A percentile compares a stretch with the other conserved stretches of the same genome.
Conservation (phyloP, 1,284 basidiomycete genomes). For the Malassezia psittaci region DNA sequence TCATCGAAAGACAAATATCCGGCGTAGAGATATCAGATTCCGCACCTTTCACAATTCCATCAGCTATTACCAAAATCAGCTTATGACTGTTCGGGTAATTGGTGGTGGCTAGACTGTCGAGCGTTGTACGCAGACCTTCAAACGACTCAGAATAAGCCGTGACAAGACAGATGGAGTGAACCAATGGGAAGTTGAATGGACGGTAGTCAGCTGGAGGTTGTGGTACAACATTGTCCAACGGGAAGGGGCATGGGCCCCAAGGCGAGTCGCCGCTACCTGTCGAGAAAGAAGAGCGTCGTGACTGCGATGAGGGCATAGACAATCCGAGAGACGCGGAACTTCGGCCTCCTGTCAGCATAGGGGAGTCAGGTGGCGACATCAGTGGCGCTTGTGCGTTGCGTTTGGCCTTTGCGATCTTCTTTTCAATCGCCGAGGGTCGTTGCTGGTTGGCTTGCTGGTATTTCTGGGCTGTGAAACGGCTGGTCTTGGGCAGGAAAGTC, state of each 20-base stretch:
- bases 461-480: slow-evolving; percentile 50
- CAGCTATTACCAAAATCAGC: slow-evolving; percentile 85
- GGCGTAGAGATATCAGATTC: slow-evolving; percentile 53
- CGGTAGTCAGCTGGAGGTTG: slow-evolving; percentile 84
- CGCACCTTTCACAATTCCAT: slow-evolving; percentile 90
- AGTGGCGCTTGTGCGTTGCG: slow-evolving; percentile 23
- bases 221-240: slow-evolving; percentile 74
- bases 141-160: slow-evolving; percentile 97
- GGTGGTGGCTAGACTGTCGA: slow-evolving; percentile 94
- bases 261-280: slow-evolving; percentile 25
- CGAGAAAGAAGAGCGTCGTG: slow-evolving; percentile 37
- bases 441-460: slow-evolving; percentile 24
- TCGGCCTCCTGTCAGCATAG: slow-evolving; percentile 62
- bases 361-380: slow-evolving; percentile 64
- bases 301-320: slow-evolving; percentile 20
- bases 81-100: slow-evolving; percentile 99
- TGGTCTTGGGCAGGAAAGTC: slow-evolving; percentile 61
- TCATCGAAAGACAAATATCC: slow-evolving; percentile 90
- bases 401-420: slow-evolving; percentile 14
- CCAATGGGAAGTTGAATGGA: slow-evolving; percentile 90
- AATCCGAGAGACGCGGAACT: slow-evolving; percentile 66
- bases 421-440: slow-evolving; percentile 9
- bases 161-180: slow-evolving; percentile 87
- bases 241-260: slow-evolving; percentile 61
- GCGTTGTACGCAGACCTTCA: slow-evolving; percentile 88